Evolutionary conservation across 2,329 filamentous ascomycete species (phyloP), one percentile per base, ranked within the genome.

Genomic region (Fusarium multiceps): DNA sequence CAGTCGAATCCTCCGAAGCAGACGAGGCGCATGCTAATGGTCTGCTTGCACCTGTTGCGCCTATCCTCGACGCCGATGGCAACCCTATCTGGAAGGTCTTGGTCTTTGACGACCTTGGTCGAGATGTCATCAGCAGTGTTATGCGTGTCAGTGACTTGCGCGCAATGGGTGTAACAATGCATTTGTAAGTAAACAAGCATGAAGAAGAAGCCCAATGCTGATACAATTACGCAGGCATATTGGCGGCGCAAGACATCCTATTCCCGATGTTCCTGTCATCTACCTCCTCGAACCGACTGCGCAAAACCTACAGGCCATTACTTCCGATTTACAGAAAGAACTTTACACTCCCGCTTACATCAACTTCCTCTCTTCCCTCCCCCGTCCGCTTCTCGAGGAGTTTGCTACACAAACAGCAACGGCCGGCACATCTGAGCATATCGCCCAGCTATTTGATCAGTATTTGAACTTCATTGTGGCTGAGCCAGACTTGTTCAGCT

Each of bases 31-130:
- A 87, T 47, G 84, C 87, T 59, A 90, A 90, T 76, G 90, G 89
- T 53, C 81, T 91, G 12, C 83, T 91, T 58, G 86, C 90, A 57
- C 88, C 91, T 23, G 87, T 90, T 40, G 90, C 90, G n/a, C 91
- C 93, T 18, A 92, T 98, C 55, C 84, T 97, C 66, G 94, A 94
- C 73, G 87, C 93, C 48, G 91, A 97, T 74, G 94, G 94, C 68
- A 93, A 97, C 76, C 94, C 95, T 1, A 94, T 98, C 82, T 98
- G 95, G 95, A 98, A 98, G 80, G 93, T 98, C 9, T 85, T 99
- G 55, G 93, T 99, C 12, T 98, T 99, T 78, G 97, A 99, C 80
- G 92, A 95, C 73, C 80, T 90, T 6, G 96, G 95, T 49, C 88
- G 94, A 79, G 94, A 98, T 87, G 93, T 99, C 63, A 98, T 99